Evolutionary conservation across 2,329 filamentous ascomycete species (phyloP).

Genomic region (Cladosporium phlei): DNA sequence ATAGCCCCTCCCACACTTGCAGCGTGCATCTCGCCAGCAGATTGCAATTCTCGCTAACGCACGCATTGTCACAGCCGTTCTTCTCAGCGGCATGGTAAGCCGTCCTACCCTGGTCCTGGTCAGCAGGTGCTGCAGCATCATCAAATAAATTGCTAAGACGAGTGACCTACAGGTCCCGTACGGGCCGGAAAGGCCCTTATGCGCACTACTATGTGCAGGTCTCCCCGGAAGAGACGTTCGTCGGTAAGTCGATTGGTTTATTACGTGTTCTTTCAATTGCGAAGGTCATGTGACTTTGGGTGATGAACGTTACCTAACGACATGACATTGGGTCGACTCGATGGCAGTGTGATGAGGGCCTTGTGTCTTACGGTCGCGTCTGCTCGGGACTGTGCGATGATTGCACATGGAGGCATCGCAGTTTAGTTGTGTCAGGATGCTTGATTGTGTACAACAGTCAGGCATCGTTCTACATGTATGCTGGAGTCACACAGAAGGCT

Average conservation of each 20-base stretch:
- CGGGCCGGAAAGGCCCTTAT: slow-evolving; percentile 80
- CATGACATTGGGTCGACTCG: no score
- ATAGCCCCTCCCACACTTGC: slow-evolving; percentile 9
- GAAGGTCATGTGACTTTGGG: slow-evolving; percentile 1
- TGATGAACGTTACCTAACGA: no score
- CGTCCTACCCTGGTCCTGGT: slow-evolving; percentile 5
- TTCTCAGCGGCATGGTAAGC: slow-evolving; percentile 74
- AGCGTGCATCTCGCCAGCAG: slow-evolving; percentile 8
- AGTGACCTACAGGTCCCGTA: slow-evolving; percentile 55
- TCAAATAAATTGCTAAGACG: slow-evolving; percentile 11
- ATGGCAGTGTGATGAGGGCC: no score
- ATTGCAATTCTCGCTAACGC: slow-evolving; percentile 19
- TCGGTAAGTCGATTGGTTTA: slow-evolving; percentile 52
- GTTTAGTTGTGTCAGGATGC: no score
- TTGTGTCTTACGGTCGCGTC: no score
- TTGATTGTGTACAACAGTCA: no score
- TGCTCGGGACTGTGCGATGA: no score
- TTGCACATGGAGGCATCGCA: no score
- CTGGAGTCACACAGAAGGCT: no score
- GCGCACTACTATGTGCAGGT: slow-evolving; percentile 85
- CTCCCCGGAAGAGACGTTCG: slow-evolving; percentile 65
- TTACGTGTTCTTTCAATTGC: neutral
- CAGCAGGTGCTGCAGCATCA: slow-evolving; percentile 8
- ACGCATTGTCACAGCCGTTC: slow-evolving; percentile 53
- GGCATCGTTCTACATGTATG: no score